Evolutionary conservation across 2,329 filamentous ascomycete genomes (phyloP).

Genomic region (Calonectria fujianensis): DNA sequence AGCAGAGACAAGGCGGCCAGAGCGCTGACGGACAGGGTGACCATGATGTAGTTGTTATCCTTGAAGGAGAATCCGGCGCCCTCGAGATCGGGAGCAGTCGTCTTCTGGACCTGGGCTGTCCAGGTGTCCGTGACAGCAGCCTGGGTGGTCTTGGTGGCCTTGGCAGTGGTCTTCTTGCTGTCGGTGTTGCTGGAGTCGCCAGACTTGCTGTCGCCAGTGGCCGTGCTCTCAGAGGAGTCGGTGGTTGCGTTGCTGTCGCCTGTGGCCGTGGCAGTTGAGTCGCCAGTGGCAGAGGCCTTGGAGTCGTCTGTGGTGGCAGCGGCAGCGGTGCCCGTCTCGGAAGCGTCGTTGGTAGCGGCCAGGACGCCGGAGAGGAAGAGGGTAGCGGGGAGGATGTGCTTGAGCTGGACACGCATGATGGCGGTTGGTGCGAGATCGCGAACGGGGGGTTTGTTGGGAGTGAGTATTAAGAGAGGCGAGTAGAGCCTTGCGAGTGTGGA

Average conservation of each 20-base stretch:
- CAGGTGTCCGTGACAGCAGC: slow-evolving; percentile 44
- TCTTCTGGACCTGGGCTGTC: slow-evolving; percentile 45
- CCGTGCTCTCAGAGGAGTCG: slow-evolving; percentile 33
- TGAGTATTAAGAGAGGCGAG: neutral
- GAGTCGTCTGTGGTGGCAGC: slow-evolving; percentile 35
- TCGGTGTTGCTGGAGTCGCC: neutral
- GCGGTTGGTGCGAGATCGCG: slow-evolving; percentile 16
- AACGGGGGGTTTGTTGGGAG: neutral
- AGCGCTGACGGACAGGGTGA: slow-evolving; percentile 52
- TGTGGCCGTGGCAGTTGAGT: slow-evolving; percentile 43
- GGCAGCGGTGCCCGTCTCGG: slow-evolving; percentile 35
- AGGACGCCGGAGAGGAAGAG: slow-evolving; percentile 51
- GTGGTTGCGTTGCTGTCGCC: slow-evolving; percentile 38
- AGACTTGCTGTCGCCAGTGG: slow-evolving; percentile 34
- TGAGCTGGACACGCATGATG: slow-evolving; percentile 54
- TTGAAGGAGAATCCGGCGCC: slow-evolving; percentile 43
- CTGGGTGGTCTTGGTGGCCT: slow-evolving; percentile 41
- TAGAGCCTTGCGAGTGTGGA: slow-evolving; percentile 17
- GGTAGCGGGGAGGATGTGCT: slow-evolving; percentile 53
- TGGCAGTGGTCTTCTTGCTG: slow-evolving; percentile 36
- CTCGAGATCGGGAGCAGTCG: slow-evolving; percentile 52
- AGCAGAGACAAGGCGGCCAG: slow-evolving; percentile 52
- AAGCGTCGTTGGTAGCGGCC: slow-evolving; percentile 39
- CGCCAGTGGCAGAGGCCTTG: slow-evolving; percentile 44
- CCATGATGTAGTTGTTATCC: slow-evolving; percentile 48